These are phyloP conservation scores for Citrus reticulata DNA, from an alignment of 345 rosid species.

Conservation along the genomic window DNA sequence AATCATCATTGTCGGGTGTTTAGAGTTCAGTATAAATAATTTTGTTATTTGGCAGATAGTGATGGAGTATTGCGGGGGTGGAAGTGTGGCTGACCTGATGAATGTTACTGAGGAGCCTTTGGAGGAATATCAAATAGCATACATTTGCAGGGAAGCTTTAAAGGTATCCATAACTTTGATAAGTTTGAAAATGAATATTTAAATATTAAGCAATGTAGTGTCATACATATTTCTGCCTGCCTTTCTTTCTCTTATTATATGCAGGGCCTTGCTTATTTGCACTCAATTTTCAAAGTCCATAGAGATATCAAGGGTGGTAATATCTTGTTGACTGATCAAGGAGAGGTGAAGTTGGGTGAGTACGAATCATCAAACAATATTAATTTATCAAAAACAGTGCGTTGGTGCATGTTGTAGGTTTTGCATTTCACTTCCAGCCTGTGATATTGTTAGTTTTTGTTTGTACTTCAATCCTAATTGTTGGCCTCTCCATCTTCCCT, in stretches of 20 bases:
- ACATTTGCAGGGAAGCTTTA: slow-evolving; percentile 85
- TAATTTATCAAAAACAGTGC: neutral
- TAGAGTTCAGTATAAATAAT: slow-evolving; percentile 18
- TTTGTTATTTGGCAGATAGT: slow-evolving; percentile 75
- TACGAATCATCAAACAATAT: slow-evolving; percentile 11
- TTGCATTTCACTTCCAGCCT: neutral
- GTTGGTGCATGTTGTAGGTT: neutral
- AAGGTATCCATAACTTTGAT: slow-evolving; percentile 49
- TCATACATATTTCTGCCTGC: neutral
- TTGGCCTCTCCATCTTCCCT: neutral
- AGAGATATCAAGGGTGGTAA: slow-evolving; percentile 99
- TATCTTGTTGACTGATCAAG: slow-evolving; percentile 96
- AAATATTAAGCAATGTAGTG: neutral
- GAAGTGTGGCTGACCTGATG: slow-evolving; percentile 97
- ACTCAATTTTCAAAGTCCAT: slow-evolving; percentile 95
- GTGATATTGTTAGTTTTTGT: neutral
- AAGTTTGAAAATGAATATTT: slow-evolving; percentile 11
- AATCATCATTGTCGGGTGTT: slow-evolving; percentile 5
- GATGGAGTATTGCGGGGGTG: slow-evolving; percentile 99
- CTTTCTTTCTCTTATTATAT: slow-evolving; percentile 20
- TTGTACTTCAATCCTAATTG: neutral
- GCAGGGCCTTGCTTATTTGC: slow-evolving; percentile 97
- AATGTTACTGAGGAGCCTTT: slow-evolving; percentile 81
- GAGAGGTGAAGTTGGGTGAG: slow-evolving; percentile 99
- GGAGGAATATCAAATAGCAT: slow-evolving; percentile 97